These are phyloP conservation scores for Gremmenia infestans DNA, from an alignment of 2,329 filamentous ascomycete genomes.

Conservation along the genomic window DNA sequence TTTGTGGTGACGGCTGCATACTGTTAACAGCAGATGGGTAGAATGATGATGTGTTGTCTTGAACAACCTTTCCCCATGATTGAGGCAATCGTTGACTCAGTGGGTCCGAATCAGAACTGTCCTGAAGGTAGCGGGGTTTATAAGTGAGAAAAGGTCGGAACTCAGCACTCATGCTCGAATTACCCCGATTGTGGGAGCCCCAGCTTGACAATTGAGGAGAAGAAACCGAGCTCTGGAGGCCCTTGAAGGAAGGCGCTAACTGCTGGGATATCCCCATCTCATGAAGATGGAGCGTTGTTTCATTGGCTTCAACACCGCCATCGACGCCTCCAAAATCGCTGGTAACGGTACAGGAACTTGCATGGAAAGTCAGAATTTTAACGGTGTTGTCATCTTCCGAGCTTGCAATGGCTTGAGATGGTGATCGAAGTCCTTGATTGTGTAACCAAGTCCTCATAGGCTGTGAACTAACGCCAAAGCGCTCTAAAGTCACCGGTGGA, in stretches of 20 bases:
- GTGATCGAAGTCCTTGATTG: slow-evolving; percentile 19
- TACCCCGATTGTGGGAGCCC: slow-evolving; percentile 18
- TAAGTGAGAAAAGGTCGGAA: slow-evolving; percentile 8
- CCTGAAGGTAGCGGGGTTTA: slow-evolving; percentile 14
- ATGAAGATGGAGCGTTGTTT: slow-evolving; percentile 21
- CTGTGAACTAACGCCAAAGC: slow-evolving; percentile 2
- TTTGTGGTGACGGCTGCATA: slow-evolving; percentile 20
- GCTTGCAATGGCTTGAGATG: slow-evolving; percentile 12
- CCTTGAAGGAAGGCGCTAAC: slow-evolving; percentile 15
- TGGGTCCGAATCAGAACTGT: slow-evolving; percentile 18
- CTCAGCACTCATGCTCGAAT: slow-evolving; percentile 15
- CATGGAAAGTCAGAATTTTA: slow-evolving; percentile 4
- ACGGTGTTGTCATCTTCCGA: slow-evolving; percentile 10
- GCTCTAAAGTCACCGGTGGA: slow-evolving; percentile 3
- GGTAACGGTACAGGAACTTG: slow-evolving; percentile 1
- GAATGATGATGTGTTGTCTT: slow-evolving; percentile 20
- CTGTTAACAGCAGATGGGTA: slow-evolving; percentile 21
- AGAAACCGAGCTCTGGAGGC: slow-evolving; percentile 20
- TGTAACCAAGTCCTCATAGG: slow-evolving; percentile 20
- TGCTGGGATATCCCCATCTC: slow-evolving; percentile 28
- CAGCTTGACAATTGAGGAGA: slow-evolving; percentile 22
- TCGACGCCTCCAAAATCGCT: slow-evolving; percentile 29
- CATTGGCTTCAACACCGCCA: slow-evolving; percentile 15
- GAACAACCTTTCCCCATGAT: slow-evolving; percentile 18
- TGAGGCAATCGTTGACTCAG: slow-evolving; percentile 22